Base-by-base conservation (phyloP, 148 eudicot genomes). In the Persicaria tinctoria region DNA sequence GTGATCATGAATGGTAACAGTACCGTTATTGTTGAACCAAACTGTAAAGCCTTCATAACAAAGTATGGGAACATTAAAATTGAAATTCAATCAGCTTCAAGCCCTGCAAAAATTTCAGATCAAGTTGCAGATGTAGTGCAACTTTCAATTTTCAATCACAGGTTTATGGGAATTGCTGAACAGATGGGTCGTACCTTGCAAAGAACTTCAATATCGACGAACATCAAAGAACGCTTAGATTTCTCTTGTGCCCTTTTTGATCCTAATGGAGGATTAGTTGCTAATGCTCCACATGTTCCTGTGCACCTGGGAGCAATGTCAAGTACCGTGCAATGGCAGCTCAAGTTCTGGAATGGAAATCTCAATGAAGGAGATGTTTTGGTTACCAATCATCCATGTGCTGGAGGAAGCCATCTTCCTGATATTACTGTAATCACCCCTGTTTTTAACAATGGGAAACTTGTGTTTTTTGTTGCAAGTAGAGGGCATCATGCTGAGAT, bases 271-370 rank as follows among this genome's bases (percentile, higher is more conserved):
- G 99, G 99, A 10, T 83, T 95, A 49, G 99, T 95, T 6, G 99
- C 99, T 32, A 95, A 95, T 83, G 99, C 99, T 46, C 99, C 99
- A 46, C 99, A 95, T 84, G 99, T 95, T 76, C 99, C 99, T 0
- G 99, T 95, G 20, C 99, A 95, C 83, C 85, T 95, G 72, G 99
- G 99, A 48, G 99, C 99, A 69, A 95, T 95, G 99, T 92, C 99
- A n/a, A 90, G 96, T 79, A 95, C 96, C 7, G 91, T 95, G 50
- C 79, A 80, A 49, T 95, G 97, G 97, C 99, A 95, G 81, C 81
- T 95, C 59, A 79, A 89, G 4, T 87, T 86, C 83, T 95, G 99
- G 99, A 97, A 91, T 7, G 82, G 82, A 11, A 87, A 90, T 82
- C 80, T 95, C 79, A 79, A 76, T 45, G 97, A 95, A 79, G 98